These are phyloP conservation scores for Fraxinus sp. DNA, from an alignment of 305 asterid genomes.

Conservation along the genomic window DNA sequence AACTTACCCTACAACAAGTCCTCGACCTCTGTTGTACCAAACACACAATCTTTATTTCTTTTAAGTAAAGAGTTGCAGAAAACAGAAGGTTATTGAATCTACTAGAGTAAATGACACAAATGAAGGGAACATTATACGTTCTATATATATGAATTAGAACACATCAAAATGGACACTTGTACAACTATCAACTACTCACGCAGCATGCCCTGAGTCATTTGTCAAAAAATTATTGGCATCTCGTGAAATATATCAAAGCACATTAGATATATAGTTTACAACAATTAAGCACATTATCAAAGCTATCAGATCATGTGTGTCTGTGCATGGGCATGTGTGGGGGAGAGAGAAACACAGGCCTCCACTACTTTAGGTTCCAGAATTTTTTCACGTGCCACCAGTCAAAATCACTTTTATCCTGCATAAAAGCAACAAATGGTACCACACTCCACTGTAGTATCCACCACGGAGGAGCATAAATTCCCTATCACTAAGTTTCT, in stretches of 20 bases:
- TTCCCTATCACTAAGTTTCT: neutral
- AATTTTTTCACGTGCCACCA: constrained; percentile 70
- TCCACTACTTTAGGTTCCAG: constrained; percentile 82
- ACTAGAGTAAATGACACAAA: neutral
- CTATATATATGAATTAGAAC: neutral
- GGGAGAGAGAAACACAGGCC: constrained; percentile 34
- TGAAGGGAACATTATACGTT: neutral
- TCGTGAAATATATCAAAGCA: too few relatives aligned
- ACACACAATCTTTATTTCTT: constrained; percentile 31
- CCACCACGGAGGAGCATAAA: neutral
- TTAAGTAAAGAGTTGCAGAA: neutral
- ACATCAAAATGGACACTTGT: too few relatives aligned
- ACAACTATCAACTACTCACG: too few relatives aligned
- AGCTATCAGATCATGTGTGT: neutral
- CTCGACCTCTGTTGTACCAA: constrained; percentile 56
- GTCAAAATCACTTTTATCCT: constrained; percentile 70
- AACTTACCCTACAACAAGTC: constrained; percentile 64
- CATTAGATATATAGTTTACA: constrained; percentile 11
- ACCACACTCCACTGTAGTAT: neutral
- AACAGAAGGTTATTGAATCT: neutral
- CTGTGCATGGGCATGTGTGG: neutral
- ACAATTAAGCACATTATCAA: constrained; percentile 12
- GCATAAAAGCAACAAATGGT: constrained; percentile 26
- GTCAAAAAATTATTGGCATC: too few relatives aligned
- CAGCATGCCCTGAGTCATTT: too few relatives aligned